phyloP scores from a whole-genome alignment of 345 rosid species.

The Gossypium rotundifolium region DNA sequence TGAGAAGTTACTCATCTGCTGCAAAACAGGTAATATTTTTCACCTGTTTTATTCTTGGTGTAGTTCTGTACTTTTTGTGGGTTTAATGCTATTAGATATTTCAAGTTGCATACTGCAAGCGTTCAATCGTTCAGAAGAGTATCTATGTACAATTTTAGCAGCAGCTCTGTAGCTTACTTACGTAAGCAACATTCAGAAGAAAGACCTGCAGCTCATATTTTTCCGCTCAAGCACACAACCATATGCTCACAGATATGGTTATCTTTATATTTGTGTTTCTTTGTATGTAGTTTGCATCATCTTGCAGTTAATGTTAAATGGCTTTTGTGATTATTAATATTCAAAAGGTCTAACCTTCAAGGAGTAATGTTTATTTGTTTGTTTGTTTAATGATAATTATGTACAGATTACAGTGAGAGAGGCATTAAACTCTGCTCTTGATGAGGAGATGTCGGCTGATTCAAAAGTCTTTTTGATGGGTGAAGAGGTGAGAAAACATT shows the following conservation, averaged over 20 bases:
- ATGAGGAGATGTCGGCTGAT: slow-evolving; percentile 84
- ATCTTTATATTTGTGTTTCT: background rate
- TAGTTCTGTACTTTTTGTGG: background rate
- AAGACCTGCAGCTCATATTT: background rate
- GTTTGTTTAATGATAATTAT: background rate
- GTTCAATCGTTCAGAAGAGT: background rate
- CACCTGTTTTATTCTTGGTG: background rate
- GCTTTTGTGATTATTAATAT: background rate
- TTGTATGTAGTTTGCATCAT: background rate
- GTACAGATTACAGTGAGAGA: slow-evolving; percentile 74
- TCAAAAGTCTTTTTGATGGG: slow-evolving; percentile 73
- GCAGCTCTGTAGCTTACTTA: background rate
- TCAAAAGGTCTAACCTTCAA: background rate
- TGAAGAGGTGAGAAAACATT: slow-evolving; percentile 48
- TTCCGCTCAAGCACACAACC: no score
- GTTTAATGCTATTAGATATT: background rate
- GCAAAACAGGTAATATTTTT: slow-evolving; percentile 40
- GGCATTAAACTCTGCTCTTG: slow-evolving; percentile 83
- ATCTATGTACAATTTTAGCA: background rate
- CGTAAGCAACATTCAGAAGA: background rate
- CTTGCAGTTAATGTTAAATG: background rate
- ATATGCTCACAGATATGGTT: background rate
- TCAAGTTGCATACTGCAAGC: background rate
- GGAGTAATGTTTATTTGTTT: background rate
- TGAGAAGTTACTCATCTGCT: slow-evolving; percentile 52